A percentile compares a stretch with the other conserved stretches of the same genome.
Evolutionary conservation across 768 basidiomycete genomes (phyloP).

Genomic region (Amanita pseudoporphyria): DNA sequence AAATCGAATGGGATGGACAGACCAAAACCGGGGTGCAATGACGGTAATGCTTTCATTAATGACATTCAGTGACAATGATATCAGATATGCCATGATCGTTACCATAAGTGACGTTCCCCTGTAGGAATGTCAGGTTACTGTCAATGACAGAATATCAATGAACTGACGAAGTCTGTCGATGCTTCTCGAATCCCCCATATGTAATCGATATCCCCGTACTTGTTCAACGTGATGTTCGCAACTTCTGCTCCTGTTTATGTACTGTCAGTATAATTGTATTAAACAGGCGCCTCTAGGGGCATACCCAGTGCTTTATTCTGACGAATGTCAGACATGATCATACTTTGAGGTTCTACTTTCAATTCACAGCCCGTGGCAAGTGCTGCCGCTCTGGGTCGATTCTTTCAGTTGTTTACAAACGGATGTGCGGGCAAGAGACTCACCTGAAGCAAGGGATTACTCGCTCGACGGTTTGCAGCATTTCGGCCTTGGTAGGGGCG

Average conservation of each 20-base stretch:
- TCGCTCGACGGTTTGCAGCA: constrained; percentile 44
- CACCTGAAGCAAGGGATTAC: constrained; percentile 69
- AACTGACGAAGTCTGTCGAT: constrained; percentile 76
- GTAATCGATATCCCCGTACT: constrained; percentile 54
- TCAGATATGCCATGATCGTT: constrained; percentile 7
- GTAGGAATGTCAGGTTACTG: neutral
- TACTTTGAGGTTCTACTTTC: constrained; percentile 24
- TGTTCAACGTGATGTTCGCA: constrained; percentile 46
- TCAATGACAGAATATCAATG: neutral
- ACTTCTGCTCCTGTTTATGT: constrained; percentile 49
- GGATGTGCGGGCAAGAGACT: constrained; percentile 13
- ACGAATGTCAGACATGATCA: constrained; percentile 43
- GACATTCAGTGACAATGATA: neutral
- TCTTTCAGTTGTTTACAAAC: neutral
- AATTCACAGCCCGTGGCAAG: constrained; percentile 56
- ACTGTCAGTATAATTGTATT: neutral
- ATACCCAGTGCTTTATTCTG: constrained; percentile 60
- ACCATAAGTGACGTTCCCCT: constrained; percentile 79
- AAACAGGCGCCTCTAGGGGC: neutral
- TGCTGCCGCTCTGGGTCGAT: constrained; percentile 50
- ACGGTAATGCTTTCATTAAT: constrained; percentile 38
- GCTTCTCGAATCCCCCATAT: constrained; percentile 60
- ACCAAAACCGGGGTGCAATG: constrained; percentile 71
- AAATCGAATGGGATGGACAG: constrained; percentile 7
- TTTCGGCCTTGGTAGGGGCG: constrained; percentile 56